These are phyloP conservation scores for Holtermanniella nyarrowii DNA, from an alignment of 768 basidiomycete genomes.

Conservation along the genomic window DNA sequence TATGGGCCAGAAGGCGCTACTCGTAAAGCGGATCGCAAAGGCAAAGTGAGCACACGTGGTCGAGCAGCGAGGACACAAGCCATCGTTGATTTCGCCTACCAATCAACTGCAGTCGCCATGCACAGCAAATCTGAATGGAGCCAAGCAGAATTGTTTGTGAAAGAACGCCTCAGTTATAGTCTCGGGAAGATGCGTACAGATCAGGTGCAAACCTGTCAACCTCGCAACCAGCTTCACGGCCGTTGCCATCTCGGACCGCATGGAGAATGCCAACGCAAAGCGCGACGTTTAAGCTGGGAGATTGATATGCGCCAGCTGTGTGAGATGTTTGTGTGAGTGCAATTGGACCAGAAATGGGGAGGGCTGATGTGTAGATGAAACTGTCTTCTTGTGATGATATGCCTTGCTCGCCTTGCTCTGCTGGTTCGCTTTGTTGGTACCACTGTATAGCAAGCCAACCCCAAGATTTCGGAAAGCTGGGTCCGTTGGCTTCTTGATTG, in stretches of 20 bases:
- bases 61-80: slow-evolving; percentile 54
- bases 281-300: neutral
- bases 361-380: too few species aligned
- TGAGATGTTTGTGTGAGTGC: neutral
- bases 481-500: too few species aligned
- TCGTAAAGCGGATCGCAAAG: slow-evolving; percentile 90
- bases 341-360: too few species aligned
- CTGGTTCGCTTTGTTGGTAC: too few species aligned
- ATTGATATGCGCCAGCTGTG: neutral
- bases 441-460: too few species aligned
- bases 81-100: slow-evolving; percentile 83
- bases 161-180: slow-evolving; percentile 51
- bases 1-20: slow-evolving; percentile 77
- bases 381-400: too few species aligned
- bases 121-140: slow-evolving; percentile 80
- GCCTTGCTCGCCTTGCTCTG: too few species aligned
- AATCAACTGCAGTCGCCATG: slow-evolving; percentile 90
- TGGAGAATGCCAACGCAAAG: neutral
- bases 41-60: slow-evolving; percentile 67
- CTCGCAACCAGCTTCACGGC: slow-evolving; percentile 17
- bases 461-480: too few species aligned
- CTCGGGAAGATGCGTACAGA: too few species aligned
- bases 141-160: slow-evolving; percentile 83
- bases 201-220: slow-evolving; percentile 28
- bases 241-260: neutral